phyloP scores from a whole-genome alignment of 2,329 filamentous ascomycete species.

The Leptographium procerum region DNA sequence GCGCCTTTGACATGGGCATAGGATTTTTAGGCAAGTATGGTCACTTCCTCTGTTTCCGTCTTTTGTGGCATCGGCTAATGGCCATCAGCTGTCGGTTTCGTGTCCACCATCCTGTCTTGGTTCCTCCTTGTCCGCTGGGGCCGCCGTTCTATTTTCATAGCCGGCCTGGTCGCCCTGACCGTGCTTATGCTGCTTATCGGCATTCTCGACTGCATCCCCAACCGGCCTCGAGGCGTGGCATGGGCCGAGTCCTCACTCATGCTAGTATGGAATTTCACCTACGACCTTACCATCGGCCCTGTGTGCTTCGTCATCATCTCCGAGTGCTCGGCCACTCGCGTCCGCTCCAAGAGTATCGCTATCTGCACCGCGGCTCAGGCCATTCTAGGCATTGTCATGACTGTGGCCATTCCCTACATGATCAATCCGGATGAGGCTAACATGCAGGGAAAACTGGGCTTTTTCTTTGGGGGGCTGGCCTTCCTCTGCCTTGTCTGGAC shows the following conservation, averaged over 20 bases:
- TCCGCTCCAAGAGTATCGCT: constrained; percentile 32
- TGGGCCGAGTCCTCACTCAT: constrained; percentile 40
- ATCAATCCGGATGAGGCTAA: constrained; percentile 31
- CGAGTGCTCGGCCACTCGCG: constrained; percentile 33
- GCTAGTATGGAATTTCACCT: constrained; percentile 38
- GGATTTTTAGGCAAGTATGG: neutral
- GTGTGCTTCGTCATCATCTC: constrained; percentile 44
- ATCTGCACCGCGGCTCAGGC: constrained; percentile 31
- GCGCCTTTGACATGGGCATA: constrained; percentile 14
- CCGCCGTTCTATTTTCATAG: constrained; percentile 38
- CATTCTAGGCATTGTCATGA: constrained; percentile 29
- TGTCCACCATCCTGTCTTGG: constrained; percentile 12
- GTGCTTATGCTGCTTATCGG: constrained; percentile 35
- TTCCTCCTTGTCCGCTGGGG: constrained; percentile 15
- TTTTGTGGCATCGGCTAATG: neutral
- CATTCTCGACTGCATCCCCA: constrained; percentile 34
- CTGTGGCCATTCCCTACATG: constrained; percentile 31
- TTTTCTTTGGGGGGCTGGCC: constrained; percentile 35
- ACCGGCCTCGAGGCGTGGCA: constrained; percentile 23
- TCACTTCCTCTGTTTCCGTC: neutral
- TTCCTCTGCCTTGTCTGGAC: constrained; percentile 36
- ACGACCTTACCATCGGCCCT: constrained; percentile 40
- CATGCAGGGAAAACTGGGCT: constrained; percentile 32
- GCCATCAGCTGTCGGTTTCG: constrained; percentile 10
- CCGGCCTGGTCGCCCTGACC: constrained; percentile 31